These are phyloP conservation scores for Zygosaccharomyces pseudobailii DNA, from an alignment of 1,139 yeast species.

Conservation along the genomic window DNA sequence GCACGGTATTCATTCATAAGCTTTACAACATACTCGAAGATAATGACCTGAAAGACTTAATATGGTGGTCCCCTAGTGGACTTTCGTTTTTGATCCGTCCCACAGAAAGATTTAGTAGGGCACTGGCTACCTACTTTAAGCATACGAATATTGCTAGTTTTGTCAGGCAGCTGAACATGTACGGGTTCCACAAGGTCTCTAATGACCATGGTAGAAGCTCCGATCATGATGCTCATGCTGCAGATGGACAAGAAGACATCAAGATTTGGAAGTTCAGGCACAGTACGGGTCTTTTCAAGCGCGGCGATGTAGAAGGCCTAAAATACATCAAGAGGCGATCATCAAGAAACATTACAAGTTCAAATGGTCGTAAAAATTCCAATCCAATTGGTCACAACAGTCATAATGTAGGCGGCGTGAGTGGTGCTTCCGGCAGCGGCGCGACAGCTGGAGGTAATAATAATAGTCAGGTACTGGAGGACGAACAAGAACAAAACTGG, in stretches of 20 bases:
- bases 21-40: constrained; percentile 62
- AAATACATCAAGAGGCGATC: constrained; percentile 61
- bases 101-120: constrained; percentile 57
- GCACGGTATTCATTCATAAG: constrained; percentile 60
- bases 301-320: constrained; percentile 57
- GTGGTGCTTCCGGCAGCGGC: no score
- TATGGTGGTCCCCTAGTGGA: constrained; percentile 47
- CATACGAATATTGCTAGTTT: constrained; percentile 79
- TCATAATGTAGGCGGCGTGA: not conserved
- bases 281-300: constrained; percentile 57
- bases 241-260: constrained; percentile 18
- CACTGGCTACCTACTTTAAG: constrained; percentile 60
- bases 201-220: constrained; percentile 32
- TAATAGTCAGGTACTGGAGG: constrained; percentile 13
- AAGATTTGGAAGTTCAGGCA: constrained; percentile 68
- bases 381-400: not conserved
- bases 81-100: constrained; percentile 43
- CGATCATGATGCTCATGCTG: constrained; percentile 4
- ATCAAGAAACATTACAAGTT: constrained; percentile 44
- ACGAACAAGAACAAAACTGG: constrained; percentile 4
- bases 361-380: constrained; percentile 13
- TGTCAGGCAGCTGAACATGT: constrained; percentile 73
- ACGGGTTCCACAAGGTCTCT: constrained; percentile 62
- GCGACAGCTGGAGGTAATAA: constrained; percentile 4
- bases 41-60: constrained; percentile 44